These are phyloP conservation scores for Plasmodium malariae DNA, from an alignment of 169 alveolate species.

Conservation along the genomic window DNA sequence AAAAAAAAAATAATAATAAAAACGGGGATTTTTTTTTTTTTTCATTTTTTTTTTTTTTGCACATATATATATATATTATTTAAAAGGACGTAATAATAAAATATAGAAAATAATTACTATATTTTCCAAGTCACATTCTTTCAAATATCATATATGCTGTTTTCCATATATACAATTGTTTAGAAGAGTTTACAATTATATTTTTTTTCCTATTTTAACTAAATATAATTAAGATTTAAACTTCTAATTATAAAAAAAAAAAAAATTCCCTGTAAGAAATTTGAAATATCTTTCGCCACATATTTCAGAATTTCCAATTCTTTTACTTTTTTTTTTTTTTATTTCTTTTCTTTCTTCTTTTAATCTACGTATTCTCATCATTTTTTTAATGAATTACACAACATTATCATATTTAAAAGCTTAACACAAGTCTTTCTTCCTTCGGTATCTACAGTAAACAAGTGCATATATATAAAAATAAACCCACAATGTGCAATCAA, in stretches of 20 bases:
- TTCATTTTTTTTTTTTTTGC: slow-evolving; percentile 14
- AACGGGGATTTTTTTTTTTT: slow-evolving; percentile 7
- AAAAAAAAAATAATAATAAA: slow-evolving; percentile 14
- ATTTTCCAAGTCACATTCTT: not conserved
- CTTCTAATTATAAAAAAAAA: slow-evolving; percentile 50
- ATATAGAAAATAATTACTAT: slow-evolving; percentile 7
- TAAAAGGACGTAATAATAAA: slow-evolving; percentile 22
- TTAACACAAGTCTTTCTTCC: not conserved
- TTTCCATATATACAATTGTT: slow-evolving; percentile 7
- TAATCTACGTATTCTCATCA: slow-evolving; percentile 37
- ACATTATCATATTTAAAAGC: not conserved
- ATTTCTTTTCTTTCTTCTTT: slow-evolving; percentile 40
- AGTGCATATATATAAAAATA: no score
- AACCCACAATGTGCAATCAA: not conserved
- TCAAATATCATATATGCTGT: not conserved
- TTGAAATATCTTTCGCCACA: slow-evolving; percentile 76
- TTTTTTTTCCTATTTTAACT: slow-evolving; percentile 30
- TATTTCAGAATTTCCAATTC: slow-evolving; percentile 32
- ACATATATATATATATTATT: slow-evolving; percentile 10
- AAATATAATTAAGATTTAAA: slow-evolving; percentile 43
- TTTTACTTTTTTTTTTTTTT: slow-evolving; percentile 26
- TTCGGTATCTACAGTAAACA: no score
- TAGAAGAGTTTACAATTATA: slow-evolving; percentile 55
- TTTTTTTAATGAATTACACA: slow-evolving; percentile 62
- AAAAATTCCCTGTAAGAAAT: slow-evolving; percentile 13